Percentiles rank a stretch among this genome's conserved stretches.
phyloP scores from a whole-genome alignment of 2,329 filamentous ascomycete species.

The Lachnellula occidentalis region DNA sequence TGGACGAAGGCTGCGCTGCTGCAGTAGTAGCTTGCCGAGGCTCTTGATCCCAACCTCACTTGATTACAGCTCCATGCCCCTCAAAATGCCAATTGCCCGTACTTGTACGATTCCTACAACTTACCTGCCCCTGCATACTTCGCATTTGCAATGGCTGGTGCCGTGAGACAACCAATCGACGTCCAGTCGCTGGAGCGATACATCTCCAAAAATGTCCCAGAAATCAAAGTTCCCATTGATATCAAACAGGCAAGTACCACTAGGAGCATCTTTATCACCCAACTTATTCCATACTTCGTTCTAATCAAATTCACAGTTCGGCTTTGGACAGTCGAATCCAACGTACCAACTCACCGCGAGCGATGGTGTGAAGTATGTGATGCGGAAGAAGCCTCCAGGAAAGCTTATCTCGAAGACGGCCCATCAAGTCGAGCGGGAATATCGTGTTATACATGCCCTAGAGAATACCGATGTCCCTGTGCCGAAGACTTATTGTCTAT shows the following conservation, averaged over 20 bases:
- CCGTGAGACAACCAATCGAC: slow-evolving; percentile 86
- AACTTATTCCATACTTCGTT: not conserved
- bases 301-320: slow-evolving; percentile 58
- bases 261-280: not conserved
- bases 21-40: not conserved
- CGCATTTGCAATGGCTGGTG: slow-evolving; percentile 64
- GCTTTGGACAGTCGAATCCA: slow-evolving; percentile 95
- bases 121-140: slow-evolving; percentile 3
- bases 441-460: slow-evolving; percentile 81
- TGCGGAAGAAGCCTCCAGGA: slow-evolving; percentile 98
- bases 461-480: slow-evolving; percentile 77
- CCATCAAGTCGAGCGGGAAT: slow-evolving; percentile 94
- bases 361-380: slow-evolving; percentile 68
- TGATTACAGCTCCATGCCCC: slow-evolving; percentile 6
- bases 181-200: slow-evolving; percentile 73
- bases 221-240: slow-evolving; percentile 76
- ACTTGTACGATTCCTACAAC: not conserved
- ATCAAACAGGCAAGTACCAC: slow-evolving; percentile 68
- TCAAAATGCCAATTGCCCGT: slow-evolving; percentile 3
- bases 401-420: slow-evolving; percentile 88
- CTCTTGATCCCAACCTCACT: not conserved
- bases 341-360: slow-evolving; percentile 84
- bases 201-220: slow-evolving; percentile 70
- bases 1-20: no score
- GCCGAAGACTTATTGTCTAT: slow-evolving; percentile 76